Conservation (phyloP, 805 yeast species). For the Saccharomycopsis oosterbeekiorum region DNA sequence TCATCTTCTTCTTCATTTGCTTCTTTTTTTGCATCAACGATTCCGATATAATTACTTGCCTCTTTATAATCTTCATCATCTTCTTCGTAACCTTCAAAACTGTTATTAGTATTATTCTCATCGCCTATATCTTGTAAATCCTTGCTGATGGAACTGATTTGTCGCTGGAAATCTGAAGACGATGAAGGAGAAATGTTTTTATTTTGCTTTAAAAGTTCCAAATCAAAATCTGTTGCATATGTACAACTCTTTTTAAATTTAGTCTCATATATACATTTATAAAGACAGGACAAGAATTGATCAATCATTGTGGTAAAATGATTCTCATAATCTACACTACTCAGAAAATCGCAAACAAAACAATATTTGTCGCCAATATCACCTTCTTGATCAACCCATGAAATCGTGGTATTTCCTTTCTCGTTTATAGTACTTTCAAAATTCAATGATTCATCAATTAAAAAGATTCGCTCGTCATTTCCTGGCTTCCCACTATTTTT, state of each 20-base stretch:
- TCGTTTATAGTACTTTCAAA: constrained; percentile 43
- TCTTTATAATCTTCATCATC: constrained; percentile 18
- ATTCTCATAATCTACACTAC: constrained; percentile 38
- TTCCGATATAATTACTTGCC: background rate
- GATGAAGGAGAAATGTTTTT: background rate
- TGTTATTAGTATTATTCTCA: constrained; percentile 2
- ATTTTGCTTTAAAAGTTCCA: constrained; percentile 46
- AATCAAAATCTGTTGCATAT: constrained; percentile 35
- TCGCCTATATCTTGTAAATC: background rate
- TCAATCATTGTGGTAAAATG: constrained; percentile 33
- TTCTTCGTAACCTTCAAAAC: constrained; percentile 16
- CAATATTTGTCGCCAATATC: constrained; percentile 80
- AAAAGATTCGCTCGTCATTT: constrained; percentile 60
- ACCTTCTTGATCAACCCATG: constrained; percentile 81
- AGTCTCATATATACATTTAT: constrained; percentile 66
- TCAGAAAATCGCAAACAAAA: constrained; percentile 49
- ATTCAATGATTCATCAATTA: constrained; percentile 50
- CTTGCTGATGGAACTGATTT: background rate
- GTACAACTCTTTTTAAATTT: constrained; percentile 50
- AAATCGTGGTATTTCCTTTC: constrained; percentile 48
- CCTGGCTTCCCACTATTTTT: background rate
- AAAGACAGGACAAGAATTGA: constrained; percentile 50
- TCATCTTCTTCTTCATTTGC: background rate
- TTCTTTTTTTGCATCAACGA: background rate
- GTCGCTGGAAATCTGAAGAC: background rate